These are phyloP conservation scores for Aspergillus quadrilineatus DNA, from an alignment of 2,329 filamentous ascomycete species.

Conservation along the genomic window DNA sequence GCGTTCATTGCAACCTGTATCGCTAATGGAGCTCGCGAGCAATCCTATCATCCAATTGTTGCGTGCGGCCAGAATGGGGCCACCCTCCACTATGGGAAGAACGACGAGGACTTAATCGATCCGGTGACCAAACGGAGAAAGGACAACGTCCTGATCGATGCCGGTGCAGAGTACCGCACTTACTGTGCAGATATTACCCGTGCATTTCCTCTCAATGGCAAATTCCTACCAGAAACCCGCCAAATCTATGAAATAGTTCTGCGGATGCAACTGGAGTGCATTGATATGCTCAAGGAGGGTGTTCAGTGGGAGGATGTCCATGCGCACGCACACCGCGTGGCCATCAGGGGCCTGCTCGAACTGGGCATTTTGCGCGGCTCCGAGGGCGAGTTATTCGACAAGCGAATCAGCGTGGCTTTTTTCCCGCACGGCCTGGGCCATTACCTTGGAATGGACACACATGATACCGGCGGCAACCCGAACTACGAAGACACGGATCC, in stretches of 20 bases:
- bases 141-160: conserved; percentile 79
- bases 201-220: conserved; percentile 74
- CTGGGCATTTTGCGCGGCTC: conserved; percentile 69
- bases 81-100: conserved; percentile 81
- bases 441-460: conserved; percentile 88
- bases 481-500: conserved; percentile 76
- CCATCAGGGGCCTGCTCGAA: conserved; percentile 66
- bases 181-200: conserved; percentile 91
- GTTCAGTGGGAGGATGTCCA: conserved; percentile 71
- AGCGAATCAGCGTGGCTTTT: conserved; percentile 82
- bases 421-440: conserved; percentile 90
- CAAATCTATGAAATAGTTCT: conserved; percentile 76
- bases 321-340: conserved; percentile 68
- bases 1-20: conserved; percentile 72
- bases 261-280: conserved; percentile 75
- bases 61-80: conserved; percentile 79
- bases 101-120: conserved; percentile 68
- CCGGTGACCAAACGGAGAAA: conserved; percentile 42
- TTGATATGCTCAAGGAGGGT: conserved; percentile 67
- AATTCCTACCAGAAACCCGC: conserved; percentile 66
- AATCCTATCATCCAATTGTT: conserved; percentile 88
- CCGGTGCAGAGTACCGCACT: conserved; percentile 77
- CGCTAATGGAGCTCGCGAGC: conserved; percentile 67
- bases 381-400: conserved; percentile 71
- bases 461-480: conserved; percentile 77